Evolutionary conservation across 805 yeast species (phyloP).

Genomic region (Sungouiozyma intestinalis): DNA sequence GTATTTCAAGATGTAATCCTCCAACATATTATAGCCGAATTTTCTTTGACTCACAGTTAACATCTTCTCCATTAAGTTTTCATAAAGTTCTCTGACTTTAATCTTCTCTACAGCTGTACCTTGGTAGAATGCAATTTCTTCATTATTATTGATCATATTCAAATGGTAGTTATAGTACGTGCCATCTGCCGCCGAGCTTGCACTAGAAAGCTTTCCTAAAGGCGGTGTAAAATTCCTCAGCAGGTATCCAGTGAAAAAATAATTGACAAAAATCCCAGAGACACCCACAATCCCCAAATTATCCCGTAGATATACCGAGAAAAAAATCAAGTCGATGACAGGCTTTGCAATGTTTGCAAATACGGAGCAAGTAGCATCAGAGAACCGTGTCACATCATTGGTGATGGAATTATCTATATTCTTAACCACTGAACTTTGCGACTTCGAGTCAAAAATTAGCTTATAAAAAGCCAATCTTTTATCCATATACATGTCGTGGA

Average conservation of each 20-base stretch:
- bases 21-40: slow-evolving; percentile 61
- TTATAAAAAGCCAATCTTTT: slow-evolving; percentile 75
- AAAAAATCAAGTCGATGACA: slow-evolving; percentile 71
- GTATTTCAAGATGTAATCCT: slow-evolving; percentile 79
- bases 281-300: slow-evolving; percentile 84
- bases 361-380: slow-evolving; percentile 69
- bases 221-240: slow-evolving; percentile 72
- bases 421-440: slow-evolving; percentile 35
- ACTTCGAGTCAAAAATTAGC: slow-evolving; percentile 46
- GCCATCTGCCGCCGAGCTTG: slow-evolving; percentile 73
- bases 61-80: slow-evolving; percentile 44
- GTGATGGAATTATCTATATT: slow-evolving; percentile 77
- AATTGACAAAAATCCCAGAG: slow-evolving; percentile 69
- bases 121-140: slow-evolving; percentile 88
- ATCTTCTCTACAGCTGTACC: slow-evolving; percentile 72
- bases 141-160: slow-evolving; percentile 78
- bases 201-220: slow-evolving; percentile 66
- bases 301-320: slow-evolving; percentile 73
- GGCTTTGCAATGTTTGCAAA: slow-evolving; percentile 91
- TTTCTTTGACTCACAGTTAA: slow-evolving; percentile 45
- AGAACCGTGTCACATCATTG: slow-evolving; percentile 70
- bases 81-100: slow-evolving; percentile 52
- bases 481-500: slow-evolving; percentile 84
- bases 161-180: slow-evolving; percentile 79
- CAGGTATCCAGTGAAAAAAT: slow-evolving; percentile 66